Evolutionary conservation across 2,329 filamentous ascomycete genomes (phyloP).

Genomic region (Pseudocercospora fijiensis): DNA sequence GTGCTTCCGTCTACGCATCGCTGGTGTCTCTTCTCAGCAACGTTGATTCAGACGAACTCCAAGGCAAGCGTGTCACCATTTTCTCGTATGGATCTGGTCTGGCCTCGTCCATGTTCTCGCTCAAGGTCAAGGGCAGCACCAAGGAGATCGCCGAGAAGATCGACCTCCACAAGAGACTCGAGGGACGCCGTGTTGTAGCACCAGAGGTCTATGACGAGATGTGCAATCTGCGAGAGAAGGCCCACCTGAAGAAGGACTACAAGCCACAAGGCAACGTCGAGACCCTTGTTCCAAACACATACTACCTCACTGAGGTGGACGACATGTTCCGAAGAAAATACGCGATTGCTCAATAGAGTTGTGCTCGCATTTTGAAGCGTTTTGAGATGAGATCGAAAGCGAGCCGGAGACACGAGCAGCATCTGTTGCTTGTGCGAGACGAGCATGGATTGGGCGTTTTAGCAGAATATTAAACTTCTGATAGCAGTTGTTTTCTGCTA

Average conservation of each 20-base stretch:
- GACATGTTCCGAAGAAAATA: conserved; percentile 54
- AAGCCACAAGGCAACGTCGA: conserved; percentile 47
- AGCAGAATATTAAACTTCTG: background rate
- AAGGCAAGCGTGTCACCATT: conserved; percentile 53
- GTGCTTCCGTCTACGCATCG: conserved; percentile 53
- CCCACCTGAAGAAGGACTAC: conserved; percentile 53
- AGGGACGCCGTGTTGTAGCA: conserved; percentile 46
- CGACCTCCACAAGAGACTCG: conserved; percentile 49
- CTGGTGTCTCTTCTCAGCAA: conserved; percentile 51
- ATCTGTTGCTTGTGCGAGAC: background rate
- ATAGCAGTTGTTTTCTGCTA: background rate
- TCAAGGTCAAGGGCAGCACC: conserved; percentile 49
- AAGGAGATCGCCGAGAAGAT: conserved; percentile 50
- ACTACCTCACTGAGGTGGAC: conserved; percentile 53
- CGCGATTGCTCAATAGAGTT: conserved; percentile 49
- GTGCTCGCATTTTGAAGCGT: background rate
- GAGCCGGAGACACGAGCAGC: background rate
- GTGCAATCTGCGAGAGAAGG: conserved; percentile 53
- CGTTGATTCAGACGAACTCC: conserved; percentile 45
- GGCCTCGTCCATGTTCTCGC: conserved; percentile 52
- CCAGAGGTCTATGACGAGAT: conserved; percentile 55
- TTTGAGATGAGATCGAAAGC: background rate
- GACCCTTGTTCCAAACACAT: conserved; percentile 49
- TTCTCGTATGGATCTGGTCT: conserved; percentile 56
- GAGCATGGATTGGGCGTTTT: background rate